phyloP scores from a whole-genome alignment of 2,329 filamentous ascomycete species.

The Fusarium newnesense region DNA sequence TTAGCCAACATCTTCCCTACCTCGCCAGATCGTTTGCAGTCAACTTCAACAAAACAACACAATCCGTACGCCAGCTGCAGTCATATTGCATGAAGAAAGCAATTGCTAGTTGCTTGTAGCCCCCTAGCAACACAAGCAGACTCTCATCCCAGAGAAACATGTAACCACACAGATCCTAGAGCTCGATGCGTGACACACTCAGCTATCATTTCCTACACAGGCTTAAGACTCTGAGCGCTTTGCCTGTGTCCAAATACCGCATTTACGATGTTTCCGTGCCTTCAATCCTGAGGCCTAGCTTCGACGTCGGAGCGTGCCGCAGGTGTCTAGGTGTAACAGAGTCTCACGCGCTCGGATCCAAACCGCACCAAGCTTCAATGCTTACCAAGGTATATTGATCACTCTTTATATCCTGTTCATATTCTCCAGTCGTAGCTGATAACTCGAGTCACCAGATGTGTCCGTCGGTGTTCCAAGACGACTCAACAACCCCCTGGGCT shows the following conservation, averaged over 20 bases:
- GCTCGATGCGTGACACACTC: background rate
- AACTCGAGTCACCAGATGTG: conserved; percentile 22
- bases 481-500: conserved; percentile 19
- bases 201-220: no score
- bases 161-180: background rate
- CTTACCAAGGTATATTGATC: background rate
- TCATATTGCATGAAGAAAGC: background rate
- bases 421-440: background rate
- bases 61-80: no score
- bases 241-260: no score
- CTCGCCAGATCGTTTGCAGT: no score
- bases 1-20: background rate
- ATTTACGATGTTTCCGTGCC: no score
- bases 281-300: background rate
- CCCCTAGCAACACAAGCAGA: background rate
- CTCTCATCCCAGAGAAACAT: background rate
- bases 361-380: background rate
- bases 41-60: background rate
- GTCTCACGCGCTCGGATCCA: background rate
- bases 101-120: background rate
- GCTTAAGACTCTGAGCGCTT: background rate
- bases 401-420: no score
- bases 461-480: conserved; percentile 25
- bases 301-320: background rate
- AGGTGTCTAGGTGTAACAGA: background rate